Conservation (phyloP, 306 rosid genomes). For the Arachis stenosperma region DNA sequence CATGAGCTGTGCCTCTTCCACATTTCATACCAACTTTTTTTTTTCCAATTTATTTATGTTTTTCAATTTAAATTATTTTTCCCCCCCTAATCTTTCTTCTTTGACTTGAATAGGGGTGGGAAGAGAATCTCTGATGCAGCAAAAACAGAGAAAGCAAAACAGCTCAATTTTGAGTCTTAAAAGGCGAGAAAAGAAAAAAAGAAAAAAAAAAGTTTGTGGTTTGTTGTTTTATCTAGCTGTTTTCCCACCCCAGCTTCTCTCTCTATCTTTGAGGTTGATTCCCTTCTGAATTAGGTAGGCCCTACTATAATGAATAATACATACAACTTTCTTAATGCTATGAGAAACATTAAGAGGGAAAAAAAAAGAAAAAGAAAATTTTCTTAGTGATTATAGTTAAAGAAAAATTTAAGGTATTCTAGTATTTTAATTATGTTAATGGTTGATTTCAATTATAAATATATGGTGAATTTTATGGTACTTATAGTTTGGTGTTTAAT, state of each 20-base stretch:
- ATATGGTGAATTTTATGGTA: too few relatives aligned
- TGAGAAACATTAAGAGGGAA: conserved; percentile 45
- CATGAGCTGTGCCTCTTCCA: conserved; percentile 67
- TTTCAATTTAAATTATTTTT: conserved; percentile 7
- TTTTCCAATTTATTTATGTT: neutral
- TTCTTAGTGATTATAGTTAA: conserved; percentile 40
- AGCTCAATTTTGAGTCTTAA: conserved; percentile 70
- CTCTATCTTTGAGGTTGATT: conserved; percentile 54
- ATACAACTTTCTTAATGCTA: conserved; percentile 60
- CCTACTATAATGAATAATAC: conserved; percentile 74
- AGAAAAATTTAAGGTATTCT: too few relatives aligned
- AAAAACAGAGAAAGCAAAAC: conserved; percentile 68
- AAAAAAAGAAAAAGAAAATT: conserved; percentile 19
- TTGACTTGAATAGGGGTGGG: conserved; percentile 81
- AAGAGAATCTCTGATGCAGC: conserved; percentile 86
- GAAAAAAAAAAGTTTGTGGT: conserved; percentile 88
- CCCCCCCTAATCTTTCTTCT: conserved; percentile 49
- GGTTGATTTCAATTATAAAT: too few relatives aligned
- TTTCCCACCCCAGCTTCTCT: conserved; percentile 56
- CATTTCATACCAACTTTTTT: conserved; percentile 60
- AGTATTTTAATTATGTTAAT: too few relatives aligned
- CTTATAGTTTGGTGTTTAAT: too few relatives aligned
- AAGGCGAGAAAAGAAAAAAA: conserved; percentile 86
- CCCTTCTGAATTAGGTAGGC: conserved; percentile 61
- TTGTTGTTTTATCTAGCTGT: conserved; percentile 85